Conservation (phyloP, 495 filamentous ascomycete genomes). For the Astrocystis sublimbata region DNA sequence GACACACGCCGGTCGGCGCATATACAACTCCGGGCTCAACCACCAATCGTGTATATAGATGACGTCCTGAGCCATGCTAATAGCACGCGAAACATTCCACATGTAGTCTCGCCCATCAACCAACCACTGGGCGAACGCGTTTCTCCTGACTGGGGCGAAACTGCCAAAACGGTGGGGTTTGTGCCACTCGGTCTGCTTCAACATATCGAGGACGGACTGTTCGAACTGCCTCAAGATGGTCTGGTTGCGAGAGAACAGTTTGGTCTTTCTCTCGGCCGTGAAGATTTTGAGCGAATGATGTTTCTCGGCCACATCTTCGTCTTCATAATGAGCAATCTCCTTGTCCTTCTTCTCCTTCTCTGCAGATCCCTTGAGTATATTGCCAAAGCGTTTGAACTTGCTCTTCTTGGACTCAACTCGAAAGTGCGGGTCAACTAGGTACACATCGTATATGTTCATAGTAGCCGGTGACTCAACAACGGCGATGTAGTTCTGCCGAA, state of each 20-base stretch:
- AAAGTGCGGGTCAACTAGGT: conserved; percentile 87
- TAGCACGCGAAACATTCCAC: conserved; percentile 97
- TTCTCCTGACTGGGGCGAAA: conserved; percentile 85
- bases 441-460: conserved; percentile 99
- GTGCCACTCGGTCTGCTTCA: conserved; percentile 75
- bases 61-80: conserved; percentile 97
- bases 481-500: conserved; percentile 95
- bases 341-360: conserved; percentile 32
- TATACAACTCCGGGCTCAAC: conserved; percentile 94
- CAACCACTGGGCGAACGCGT: conserved; percentile 92
- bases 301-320: conserved; percentile 59
- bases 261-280: conserved; percentile 86
- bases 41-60: conserved; percentile 99
- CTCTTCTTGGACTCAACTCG: conserved; percentile 72
- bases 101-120: conserved; percentile 97
- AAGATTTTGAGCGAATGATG: conserved; percentile 82
- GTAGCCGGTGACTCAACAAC: conserved; percentile 97
- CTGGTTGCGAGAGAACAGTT: conserved; percentile 90
- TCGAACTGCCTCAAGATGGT: conserved; percentile 88
- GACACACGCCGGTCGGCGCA: conserved; percentile 91
- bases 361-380: conserved; percentile 51
- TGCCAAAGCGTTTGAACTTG: conserved; percentile 64
- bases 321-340: conserved; percentile 44
- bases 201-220: conserved; percentile 86
- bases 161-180: conserved; percentile 84